These are phyloP conservation scores for Plantago lanceolata DNA, from an alignment of 305 asterid species.

Conservation along the genomic window DNA sequence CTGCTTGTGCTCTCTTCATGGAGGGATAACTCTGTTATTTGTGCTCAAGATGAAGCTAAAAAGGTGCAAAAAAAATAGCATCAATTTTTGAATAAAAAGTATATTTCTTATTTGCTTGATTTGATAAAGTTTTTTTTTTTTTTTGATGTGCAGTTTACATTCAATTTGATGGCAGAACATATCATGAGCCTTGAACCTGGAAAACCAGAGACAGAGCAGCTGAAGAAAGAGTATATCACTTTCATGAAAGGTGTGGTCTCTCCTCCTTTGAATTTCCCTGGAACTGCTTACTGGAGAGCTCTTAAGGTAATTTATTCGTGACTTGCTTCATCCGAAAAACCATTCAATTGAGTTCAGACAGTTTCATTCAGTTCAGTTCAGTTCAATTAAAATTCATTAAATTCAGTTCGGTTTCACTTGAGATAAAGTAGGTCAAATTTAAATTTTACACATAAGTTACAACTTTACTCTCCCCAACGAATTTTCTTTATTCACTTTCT, in stretches of 20 bases:
- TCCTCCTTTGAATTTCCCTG: constrained; percentile 82
- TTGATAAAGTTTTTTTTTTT: no score
- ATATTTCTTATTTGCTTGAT: not conserved
- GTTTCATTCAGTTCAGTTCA: no score
- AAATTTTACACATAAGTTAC: no score
- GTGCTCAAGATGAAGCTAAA: constrained; percentile 88
- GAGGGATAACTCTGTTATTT: constrained; percentile 44
- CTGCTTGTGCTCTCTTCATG: constrained; percentile 62
- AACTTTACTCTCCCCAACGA: no score
- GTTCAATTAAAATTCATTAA: no score
- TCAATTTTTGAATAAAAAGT: no score
- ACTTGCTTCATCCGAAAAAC: no score
- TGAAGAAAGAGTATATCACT: constrained; percentile 76
- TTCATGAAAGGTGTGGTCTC: constrained; percentile 94
- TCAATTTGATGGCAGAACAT: constrained; percentile 83
- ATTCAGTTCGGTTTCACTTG: no score
- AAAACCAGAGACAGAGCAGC: constrained; percentile 58
- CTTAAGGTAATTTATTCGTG: constrained; percentile 38
- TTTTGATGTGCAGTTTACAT: constrained; percentile 82
- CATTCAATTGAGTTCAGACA: no score
- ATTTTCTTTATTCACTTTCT: no score
- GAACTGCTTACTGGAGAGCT: constrained; percentile 81
- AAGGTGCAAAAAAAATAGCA: constrained; percentile 49
- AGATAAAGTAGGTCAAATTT: no score
- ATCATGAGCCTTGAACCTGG: constrained; percentile 89